Base-by-base conservation (phyloP, 139 green algal species). In the Penium margaritaceum region DNA sequence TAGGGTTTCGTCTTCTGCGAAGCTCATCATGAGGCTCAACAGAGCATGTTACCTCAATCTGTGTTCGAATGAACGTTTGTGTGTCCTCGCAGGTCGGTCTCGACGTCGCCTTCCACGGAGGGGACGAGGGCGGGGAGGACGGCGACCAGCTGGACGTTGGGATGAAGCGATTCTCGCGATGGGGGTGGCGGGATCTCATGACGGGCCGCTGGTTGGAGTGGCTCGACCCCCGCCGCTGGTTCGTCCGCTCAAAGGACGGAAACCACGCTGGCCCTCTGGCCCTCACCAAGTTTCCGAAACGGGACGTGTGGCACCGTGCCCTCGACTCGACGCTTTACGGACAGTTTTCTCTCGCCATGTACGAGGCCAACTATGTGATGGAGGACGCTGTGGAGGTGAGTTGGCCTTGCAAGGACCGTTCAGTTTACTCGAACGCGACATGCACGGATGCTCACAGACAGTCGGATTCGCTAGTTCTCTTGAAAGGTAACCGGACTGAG, bases 301-400 rank as follows among this genome's bases (percentile, higher is more conserved):
- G 55, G 9, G 55, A 64, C 9, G 55, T 64, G 30, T 64, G 55
- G 55, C 30, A 64, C 55, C 9, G 65, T 9, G 63, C 63, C 15
- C 46, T 74, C 14, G 27, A 74, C 17, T 41, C 17, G 9, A 74
- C 66, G 33, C 21, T n/a, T 21, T 66, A 57, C 47, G 66, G 66
- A 6, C 17, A 69, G 17, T 74, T 74, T 46, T 71, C 44, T 5
- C 21, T 70, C 19, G 66, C 66, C 19, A 74, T 66, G 66, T 74
- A 74, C 34, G 66, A 74, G 66, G 66, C 66, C 33, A 74, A 74
- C 66, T 74, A 74, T 21, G 44, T 74, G n/a, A 74, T 74, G 66
- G 66, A 74, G 46, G 66, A 74, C 34, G 34, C 66, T 9, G 21
- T 5, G 24, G n/a, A 74, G 44, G 66, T 74, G 55, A 12, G 66